These are phyloP conservation scores for Fusarium chlamydosporum DNA, from an alignment of 2,329 filamentous ascomycete species.

Conservation along the genomic window DNA sequence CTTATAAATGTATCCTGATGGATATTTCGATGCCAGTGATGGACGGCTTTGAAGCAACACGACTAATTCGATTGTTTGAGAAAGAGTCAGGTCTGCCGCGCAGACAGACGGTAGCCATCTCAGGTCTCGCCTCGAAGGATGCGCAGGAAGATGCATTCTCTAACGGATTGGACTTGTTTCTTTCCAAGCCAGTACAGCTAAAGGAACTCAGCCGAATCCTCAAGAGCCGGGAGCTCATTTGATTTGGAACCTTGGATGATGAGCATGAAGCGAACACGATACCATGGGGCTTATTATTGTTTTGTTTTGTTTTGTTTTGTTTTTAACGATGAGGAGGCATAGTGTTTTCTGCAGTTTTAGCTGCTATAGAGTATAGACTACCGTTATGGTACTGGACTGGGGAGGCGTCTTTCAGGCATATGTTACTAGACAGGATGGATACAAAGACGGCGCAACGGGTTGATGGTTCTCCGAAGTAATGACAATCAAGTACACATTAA, in stretches of 20 bases:
- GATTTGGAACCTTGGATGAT: neutral
- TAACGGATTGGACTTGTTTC: constrained; percentile 68
- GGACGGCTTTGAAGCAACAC: constrained; percentile 67
- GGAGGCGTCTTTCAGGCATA: neutral
- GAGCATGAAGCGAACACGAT: constrained; percentile 30
- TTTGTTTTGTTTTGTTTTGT: no score
- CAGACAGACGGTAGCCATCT: constrained; percentile 66
- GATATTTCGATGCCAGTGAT: constrained; percentile 73
- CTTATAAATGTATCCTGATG: constrained; percentile 56
- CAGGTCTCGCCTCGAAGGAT: constrained; percentile 64
- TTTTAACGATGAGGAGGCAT: neutral
- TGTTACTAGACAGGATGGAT: constrained; percentile 36
- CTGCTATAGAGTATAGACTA: constrained; percentile 8
- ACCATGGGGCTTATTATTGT: neutral
- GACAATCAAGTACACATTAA: neutral
- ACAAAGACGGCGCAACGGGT: constrained; percentile 23
- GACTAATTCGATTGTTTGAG: constrained; percentile 65
- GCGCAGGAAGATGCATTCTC: constrained; percentile 68
- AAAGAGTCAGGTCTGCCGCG: constrained; percentile 57
- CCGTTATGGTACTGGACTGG: neutral
- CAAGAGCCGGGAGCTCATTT: constrained; percentile 27
- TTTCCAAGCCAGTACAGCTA: constrained; percentile 67
- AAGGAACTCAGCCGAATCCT: constrained; percentile 55
- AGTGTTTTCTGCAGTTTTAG: constrained; percentile 20
- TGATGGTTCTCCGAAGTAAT: neutral